These are phyloP conservation scores for Cutaneotrichosporon sp. DNA, from an alignment of 1,284 basidiomycete species.

Conservation along the genomic window DNA sequence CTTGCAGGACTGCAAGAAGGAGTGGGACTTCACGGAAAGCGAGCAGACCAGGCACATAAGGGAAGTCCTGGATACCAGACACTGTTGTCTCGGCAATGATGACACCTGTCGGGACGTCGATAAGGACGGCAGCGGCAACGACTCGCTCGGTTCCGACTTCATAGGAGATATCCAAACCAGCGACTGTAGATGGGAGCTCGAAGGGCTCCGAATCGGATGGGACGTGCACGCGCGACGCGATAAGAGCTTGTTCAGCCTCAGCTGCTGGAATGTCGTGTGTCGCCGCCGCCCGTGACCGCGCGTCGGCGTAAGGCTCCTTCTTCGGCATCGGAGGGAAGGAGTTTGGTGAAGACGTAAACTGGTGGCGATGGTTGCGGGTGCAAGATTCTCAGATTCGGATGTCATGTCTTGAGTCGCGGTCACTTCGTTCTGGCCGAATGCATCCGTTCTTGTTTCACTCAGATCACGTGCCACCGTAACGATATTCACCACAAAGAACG, in stretches of 20 bases:
- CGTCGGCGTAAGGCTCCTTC: not conserved
- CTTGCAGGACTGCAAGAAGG: not conserved
- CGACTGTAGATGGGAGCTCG: not conserved
- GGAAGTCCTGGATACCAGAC: not conserved
- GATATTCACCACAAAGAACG: too few species aligned
- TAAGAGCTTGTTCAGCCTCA: not conserved
- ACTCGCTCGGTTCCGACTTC: constrained; percentile 1
- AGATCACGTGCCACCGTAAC: too few species aligned
- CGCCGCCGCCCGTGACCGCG: not conserved
- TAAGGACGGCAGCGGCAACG: constrained; percentile 1
- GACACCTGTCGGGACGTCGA: not conserved
- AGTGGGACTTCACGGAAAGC: constrained; percentile 4
- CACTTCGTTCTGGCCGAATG: too few species aligned
- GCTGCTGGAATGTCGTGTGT: not conserved
- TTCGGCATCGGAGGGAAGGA: not conserved
- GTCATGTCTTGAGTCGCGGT: too few species aligned
- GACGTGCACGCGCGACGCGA: constrained; percentile 1
- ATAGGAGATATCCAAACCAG: constrained; percentile 4
- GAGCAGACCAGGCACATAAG: constrained; percentile 4
- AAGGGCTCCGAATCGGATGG: not conserved
- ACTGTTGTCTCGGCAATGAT: not conserved
- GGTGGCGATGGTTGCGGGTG: too few species aligned
- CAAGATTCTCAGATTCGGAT: too few species aligned
- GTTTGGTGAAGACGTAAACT: too few species aligned
- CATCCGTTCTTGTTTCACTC: too few species aligned